These are phyloP conservation scores for Penicillium sp. DNA, from an alignment of 2,329 filamentous ascomycete genomes.

Conservation along the genomic window DNA sequence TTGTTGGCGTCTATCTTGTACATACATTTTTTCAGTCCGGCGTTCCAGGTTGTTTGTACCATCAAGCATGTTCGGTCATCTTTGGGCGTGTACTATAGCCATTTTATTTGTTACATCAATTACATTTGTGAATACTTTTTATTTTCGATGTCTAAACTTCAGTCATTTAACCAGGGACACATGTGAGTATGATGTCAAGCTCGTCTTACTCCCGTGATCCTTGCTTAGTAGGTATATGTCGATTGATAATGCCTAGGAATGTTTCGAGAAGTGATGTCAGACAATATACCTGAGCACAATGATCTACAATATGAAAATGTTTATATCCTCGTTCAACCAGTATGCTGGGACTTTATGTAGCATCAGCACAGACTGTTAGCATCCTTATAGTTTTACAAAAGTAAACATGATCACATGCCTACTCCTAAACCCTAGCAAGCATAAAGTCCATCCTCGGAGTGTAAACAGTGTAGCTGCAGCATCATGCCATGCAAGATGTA, in stretches of 20 bases:
- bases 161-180: not conserved
- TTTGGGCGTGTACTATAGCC: not conserved
- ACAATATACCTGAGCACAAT: not conserved
- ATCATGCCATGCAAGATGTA: not conserved
- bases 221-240: not conserved
- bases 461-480: too few relatives aligned
- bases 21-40: not conserved
- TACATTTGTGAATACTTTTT: not conserved
- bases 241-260: not conserved
- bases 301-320: too few relatives aligned
- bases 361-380: not conserved
- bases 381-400: not conserved
- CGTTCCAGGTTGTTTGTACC: not conserved
- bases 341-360: not conserved
- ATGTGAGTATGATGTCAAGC: not conserved
- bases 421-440: not conserved
- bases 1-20: not conserved
- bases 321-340: too few relatives aligned
- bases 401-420: not conserved
- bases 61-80: not conserved
- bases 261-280: too few relatives aligned
- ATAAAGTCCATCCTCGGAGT: too few relatives aligned
- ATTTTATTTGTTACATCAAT: not conserved
- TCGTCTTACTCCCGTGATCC: not conserved
- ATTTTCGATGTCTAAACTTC: not conserved